A percentile compares a stretch with the other conserved stretches of the same genome.
Evolutionary conservation across 2,329 filamentous ascomycete genomes (phyloP).

Genomic region (Coleophoma crateriformis): DNA sequence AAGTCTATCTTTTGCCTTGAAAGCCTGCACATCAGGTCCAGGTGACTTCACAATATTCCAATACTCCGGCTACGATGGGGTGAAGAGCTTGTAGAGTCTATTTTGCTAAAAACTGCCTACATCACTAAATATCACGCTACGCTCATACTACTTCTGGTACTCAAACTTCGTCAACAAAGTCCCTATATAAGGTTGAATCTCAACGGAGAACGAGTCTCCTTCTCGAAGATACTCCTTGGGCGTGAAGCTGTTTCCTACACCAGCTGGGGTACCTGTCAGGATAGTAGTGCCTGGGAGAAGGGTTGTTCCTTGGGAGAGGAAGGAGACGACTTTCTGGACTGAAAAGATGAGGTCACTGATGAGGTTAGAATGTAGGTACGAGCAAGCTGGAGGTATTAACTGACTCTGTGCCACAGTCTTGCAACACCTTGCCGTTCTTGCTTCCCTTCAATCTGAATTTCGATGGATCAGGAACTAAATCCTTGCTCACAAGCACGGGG

Average conservation of each 20-base stretch:
- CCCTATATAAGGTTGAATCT: slow-evolving; percentile 41
- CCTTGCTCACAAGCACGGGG: slow-evolving; percentile 41
- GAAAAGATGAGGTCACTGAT: slow-evolving; percentile 39
- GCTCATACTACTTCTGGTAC: slow-evolving; percentile 22
- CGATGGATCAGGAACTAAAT: slow-evolving; percentile 34
- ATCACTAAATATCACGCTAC: too few relatives aligned
- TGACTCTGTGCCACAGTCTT: slow-evolving; percentile 36
- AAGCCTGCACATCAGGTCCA: too few relatives aligned
- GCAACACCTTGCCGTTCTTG: slow-evolving; percentile 44
- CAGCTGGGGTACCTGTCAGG: slow-evolving; percentile 40
- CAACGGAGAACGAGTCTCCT: slow-evolving; percentile 41
- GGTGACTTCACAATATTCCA: too few relatives aligned
- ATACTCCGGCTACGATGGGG: too few relatives aligned
- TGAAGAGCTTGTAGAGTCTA: too few relatives aligned
- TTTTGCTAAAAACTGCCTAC: too few relatives aligned
- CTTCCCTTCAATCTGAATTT: slow-evolving; percentile 35
- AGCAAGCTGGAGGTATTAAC: background rate
- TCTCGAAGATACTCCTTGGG: slow-evolving; percentile 36
- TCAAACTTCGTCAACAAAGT: slow-evolving; percentile 39
- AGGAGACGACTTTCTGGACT: slow-evolving; percentile 37
- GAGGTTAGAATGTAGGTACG: background rate
- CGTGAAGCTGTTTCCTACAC: slow-evolving; percentile 22
- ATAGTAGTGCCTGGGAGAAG: slow-evolving; percentile 37
- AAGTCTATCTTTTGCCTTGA: too few relatives aligned
- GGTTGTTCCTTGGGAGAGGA: slow-evolving; percentile 36